Base-by-base conservation (phyloP, 129 eudicot species). In the Helianthus tuberosus region DNA sequence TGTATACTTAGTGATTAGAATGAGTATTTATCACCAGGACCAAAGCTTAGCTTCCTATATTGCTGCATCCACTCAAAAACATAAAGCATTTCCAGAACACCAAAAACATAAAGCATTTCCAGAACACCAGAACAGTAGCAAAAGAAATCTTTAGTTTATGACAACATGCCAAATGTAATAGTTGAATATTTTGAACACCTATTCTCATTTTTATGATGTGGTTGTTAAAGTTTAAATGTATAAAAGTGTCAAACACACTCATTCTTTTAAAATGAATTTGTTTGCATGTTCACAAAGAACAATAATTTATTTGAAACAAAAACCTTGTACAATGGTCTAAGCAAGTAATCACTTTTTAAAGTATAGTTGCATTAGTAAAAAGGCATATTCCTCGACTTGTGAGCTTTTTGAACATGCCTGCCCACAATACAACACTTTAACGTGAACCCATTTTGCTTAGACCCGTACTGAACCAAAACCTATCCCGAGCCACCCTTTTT, bases 141-240 rank as follows among this genome's bases (percentile, higher is more conserved):
- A 27, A 27, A 27, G 32, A 27, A 27, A 27, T 27, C 32, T 27
- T 25, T 66, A 11, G 55, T 66, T 23, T 9, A 23, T 66, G 12
- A 66, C 39, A 46, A 6, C 41, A 66, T 66, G 55, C 71, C 35
- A 46, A 66, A 54, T 46, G 27, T 35, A 66, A 66, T 7, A 49
- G 41, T 66, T 66, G 52, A 44, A 44, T 20, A 66, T 66, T 46
- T 66, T 20, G 35, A 23, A 46, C 6, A 23, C 64, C 11, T 20
- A 46, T 66, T 66, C 61, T 44, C 35, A 16, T 46, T 66, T 43
- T 10, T 11, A 41, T 27, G 2, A 66, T 29, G 23, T 44, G 8
- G 6, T 25, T 35, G 25, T 66, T 43, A 66, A 29, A 43, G 10
- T 43, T 66, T 10, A 17, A 66, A 25, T 17, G 44, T 4, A 43